A percentile compares a stretch with the other conserved stretches of the same genome.
Evolutionary conservation across 352 stramenopile genomes (phyloP).

Genomic region (Phytophthora pinifolia): DNA sequence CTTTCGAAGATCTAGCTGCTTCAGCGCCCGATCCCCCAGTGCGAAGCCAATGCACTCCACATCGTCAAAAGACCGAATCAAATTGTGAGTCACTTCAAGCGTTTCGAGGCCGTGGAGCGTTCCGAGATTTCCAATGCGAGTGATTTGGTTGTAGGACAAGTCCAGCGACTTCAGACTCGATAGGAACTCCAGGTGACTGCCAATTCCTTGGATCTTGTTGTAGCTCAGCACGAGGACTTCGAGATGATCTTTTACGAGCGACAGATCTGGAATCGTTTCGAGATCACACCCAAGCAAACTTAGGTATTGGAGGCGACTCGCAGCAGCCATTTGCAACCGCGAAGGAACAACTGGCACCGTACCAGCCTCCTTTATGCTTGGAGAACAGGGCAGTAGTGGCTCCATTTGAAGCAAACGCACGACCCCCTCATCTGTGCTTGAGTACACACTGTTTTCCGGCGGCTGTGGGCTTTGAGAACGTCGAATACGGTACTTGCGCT

Average conservation of each 20-base stretch:
- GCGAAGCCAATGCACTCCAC: slow-evolving; percentile 37
- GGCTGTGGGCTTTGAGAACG: slow-evolving; percentile 31
- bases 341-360: background rate
- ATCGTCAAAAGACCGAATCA: slow-evolving; percentile 59
- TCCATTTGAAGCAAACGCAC: slow-evolving; percentile 48
- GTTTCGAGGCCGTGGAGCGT: slow-evolving; percentile 32
- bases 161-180: slow-evolving; percentile 51
- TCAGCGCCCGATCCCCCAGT: slow-evolving; percentile 27
- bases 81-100: slow-evolving; percentile 68
- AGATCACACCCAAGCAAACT: slow-evolving; percentile 58
- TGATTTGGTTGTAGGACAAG: slow-evolving; percentile 68
- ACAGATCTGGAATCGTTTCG: slow-evolving; percentile 49
- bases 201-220: slow-evolving; percentile 58
- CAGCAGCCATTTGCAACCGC: slow-evolving; percentile 18
- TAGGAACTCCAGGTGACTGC: slow-evolving; percentile 33
- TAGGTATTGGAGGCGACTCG: slow-evolving; percentile 40
- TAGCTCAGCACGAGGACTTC: slow-evolving; percentile 72
- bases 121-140: slow-evolving; percentile 45
- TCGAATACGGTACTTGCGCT: slow-evolving; percentile 56
- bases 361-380: background rate
- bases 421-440: slow-evolving; percentile 29
- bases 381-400: slow-evolving; percentile 24
- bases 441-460: slow-evolving; percentile 13
- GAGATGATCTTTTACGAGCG: slow-evolving; percentile 35
- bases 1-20: slow-evolving; percentile 61